Base-by-base conservation (phyloP, 225 moss, liverwort and hornwort genomes). In the Rhytidiadelphus loreus region DNA sequence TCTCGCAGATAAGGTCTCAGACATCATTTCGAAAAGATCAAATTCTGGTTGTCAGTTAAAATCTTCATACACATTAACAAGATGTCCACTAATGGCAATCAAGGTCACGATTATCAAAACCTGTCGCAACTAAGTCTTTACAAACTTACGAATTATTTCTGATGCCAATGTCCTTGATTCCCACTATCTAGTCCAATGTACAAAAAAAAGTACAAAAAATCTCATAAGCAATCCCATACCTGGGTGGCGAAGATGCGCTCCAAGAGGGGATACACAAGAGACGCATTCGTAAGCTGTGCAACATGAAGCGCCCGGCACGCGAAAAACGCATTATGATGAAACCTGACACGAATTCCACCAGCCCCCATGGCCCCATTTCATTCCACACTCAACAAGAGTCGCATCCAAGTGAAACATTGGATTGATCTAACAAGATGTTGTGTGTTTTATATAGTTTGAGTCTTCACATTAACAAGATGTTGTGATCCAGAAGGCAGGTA, bases 251-350 rank as follows among this genome's bases (percentile, higher is more conserved):
- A 96, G 50, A 99, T 96, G 82, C 92, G 95, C 82, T 99, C 96
- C 89, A 99, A 86, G 48, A 99, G 91, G 29, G 92, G 91, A 56
- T 89, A 92, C 58, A 90, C 85, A 20, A 92, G 84, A 10, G 90
- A 93, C 3, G 91, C 81, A 73, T 92, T 92, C 72, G 82, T 79
- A 39, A 7, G 39, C 73, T 85, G 89, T 24, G 92, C 92, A 60
- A 92, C 73, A 79, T 93, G 93, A 68, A 93, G 90, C 76, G 90
- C 92, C 93, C 99, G 91, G 43, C 90, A 63, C 78, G 97, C 92
- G 69, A 96, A 94, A 88, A 93, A 99, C 33, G 99, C 93, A 88
- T 99, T 99, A 82, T 96, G 97, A 90, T 99, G 99, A 77, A 99
- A 99, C 90, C 98, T 99, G 96, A 58, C 66, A 77, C 33, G 86